A percentile compares a stretch with the other conserved stretches of the same genome.
phyloP scores from a whole-genome alignment of 305 asterid species.

The Caryopteris hybrid region DNA sequence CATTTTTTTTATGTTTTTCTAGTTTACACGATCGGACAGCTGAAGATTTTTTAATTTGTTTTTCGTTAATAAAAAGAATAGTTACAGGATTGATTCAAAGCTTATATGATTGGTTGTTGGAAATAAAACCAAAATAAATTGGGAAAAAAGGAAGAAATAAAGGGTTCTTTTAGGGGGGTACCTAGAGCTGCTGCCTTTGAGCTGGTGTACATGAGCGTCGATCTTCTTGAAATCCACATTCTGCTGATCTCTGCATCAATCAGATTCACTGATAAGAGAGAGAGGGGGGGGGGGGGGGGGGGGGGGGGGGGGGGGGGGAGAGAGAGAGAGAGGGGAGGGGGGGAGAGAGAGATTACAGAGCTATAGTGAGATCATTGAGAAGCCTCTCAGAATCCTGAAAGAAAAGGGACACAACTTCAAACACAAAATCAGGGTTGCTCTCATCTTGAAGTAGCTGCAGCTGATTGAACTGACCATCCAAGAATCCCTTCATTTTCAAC shows the following conservation, averaged over 20 bases:
- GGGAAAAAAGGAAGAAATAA: no score
- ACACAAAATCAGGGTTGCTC: conserved; percentile 56
- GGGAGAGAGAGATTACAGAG: conserved; percentile 33
- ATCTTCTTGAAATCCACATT: conserved; percentile 55
- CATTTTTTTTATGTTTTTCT: no score
- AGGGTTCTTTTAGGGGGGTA: no score
- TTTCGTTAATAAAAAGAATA: no score
- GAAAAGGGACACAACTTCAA: conserved; percentile 61
- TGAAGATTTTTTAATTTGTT: no score
- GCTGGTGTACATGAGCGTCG: conserved; percentile 67
- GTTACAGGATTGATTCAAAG: no score
- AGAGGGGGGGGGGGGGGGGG: background rate
- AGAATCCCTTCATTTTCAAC: conserved; percentile 38
- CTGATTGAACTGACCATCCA: conserved; percentile 62
- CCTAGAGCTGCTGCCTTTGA: conserved; percentile 77
- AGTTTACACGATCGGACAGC: no score
- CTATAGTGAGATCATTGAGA: conserved; percentile 50
- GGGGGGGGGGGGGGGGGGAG: background rate
- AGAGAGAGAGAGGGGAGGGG: background rate
- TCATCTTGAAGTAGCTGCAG: conserved; percentile 65
- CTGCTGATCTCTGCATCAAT: conserved; percentile 47
- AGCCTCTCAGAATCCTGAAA: conserved; percentile 65
- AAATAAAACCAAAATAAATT: no score
- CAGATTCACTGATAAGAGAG: background rate
- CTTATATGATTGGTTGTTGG: no score